Conservation (phyloP, 2,329 filamentous ascomycete species). For the Aureobasidium sp. region DNA sequence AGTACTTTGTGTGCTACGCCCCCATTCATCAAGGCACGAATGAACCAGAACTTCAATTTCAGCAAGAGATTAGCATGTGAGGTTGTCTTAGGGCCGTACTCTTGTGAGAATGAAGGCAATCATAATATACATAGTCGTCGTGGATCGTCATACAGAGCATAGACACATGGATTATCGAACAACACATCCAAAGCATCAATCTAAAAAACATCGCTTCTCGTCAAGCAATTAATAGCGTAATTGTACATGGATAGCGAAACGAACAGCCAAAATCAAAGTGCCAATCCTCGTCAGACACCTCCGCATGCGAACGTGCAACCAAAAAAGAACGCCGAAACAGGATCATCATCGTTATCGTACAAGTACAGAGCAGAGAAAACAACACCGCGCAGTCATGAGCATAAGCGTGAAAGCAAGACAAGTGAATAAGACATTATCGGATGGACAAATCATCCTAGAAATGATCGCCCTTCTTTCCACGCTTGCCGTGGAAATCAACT, state of each 20-base stretch:
- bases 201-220: background rate
- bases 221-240: background rate
- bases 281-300: background rate
- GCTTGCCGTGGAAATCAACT: conserved; percentile 68
- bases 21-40: no score
- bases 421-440: background rate
- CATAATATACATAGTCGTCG: no score
- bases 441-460: background rate
- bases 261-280: background rate
- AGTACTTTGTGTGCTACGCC: no score
- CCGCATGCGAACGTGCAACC: background rate
- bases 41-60: no score
- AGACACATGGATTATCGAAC: no score
- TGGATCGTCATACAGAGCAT: no score
- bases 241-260: conserved; percentile 7
- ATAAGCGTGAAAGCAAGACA: background rate
- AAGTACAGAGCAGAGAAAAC: background rate
- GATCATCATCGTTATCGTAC: conserved; percentile 11
- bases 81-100: no score
- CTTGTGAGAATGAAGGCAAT: no score
- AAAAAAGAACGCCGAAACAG: background rate
- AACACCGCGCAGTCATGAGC: background rate
- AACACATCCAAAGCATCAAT: no score
- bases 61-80: no score
- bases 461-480: conserved; percentile 23